Evolutionary conservation across 495 filamentous ascomycete species (phyloP).

Genomic region (Neurospora hispaniola): DNA sequence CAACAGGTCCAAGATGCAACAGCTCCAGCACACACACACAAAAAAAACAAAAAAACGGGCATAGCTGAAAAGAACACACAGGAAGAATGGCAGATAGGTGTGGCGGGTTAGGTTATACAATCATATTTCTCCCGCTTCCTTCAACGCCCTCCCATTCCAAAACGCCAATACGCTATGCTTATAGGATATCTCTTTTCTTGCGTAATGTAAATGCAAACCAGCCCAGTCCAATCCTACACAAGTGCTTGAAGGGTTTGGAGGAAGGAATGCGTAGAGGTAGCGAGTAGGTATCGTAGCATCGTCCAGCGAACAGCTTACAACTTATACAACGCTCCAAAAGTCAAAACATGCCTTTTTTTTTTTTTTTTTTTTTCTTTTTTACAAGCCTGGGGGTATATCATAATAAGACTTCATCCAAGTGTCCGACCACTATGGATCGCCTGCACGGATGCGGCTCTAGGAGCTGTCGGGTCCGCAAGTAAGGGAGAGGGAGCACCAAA

Average conservation of each 20-base stretch:
- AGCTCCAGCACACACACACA: too few species aligned
- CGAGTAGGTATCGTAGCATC: constrained; percentile 8
- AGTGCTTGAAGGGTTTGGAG: not conserved
- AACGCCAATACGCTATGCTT: constrained; percentile 20
- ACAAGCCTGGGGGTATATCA: constrained; percentile 17
- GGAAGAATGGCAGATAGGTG: not conserved
- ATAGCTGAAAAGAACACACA: not conserved
- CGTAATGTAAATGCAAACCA: constrained; percentile 4
- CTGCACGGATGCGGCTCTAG: constrained; percentile 36
- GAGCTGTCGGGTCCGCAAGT: constrained; percentile 30
- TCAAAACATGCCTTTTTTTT: not conserved
- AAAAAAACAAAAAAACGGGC: not conserved
- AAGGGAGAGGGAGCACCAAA: constrained; percentile 32
- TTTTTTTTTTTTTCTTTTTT: not conserved
- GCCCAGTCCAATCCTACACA: not conserved
- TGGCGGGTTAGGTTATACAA: not conserved
- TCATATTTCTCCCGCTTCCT: not conserved
- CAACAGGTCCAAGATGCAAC: not conserved
- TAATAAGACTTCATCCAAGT: constrained; percentile 27
- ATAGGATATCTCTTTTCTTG: constrained; percentile 9
- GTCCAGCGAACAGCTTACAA: constrained; percentile 10
- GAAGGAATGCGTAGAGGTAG: constrained; percentile 2
- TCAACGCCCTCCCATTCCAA: constrained; percentile 1
- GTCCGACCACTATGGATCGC: constrained; percentile 40
- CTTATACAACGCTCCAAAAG: constrained; percentile 2